phyloP scores from a whole-genome alignment of 139 green algal genomes.

The Microglena sp. region DNA sequence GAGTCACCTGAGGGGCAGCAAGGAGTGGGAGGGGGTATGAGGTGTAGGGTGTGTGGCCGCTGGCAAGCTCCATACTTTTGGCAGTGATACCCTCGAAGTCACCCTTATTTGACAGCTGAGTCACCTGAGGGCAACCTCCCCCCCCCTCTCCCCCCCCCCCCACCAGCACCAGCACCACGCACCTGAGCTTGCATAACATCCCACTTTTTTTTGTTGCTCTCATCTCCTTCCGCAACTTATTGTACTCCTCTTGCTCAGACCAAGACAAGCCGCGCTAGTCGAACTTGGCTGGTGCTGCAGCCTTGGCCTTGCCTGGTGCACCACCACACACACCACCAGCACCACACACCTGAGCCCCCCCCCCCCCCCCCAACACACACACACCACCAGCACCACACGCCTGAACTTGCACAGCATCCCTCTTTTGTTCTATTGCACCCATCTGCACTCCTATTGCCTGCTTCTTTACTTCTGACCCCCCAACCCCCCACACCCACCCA shows the following conservation, averaged over 20 bases:
- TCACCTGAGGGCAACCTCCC: too few relatives aligned
- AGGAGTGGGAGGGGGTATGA: conserved; percentile 9
- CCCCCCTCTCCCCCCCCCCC: neutral
- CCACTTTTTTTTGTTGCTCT: neutral
- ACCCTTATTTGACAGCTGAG: too few relatives aligned
- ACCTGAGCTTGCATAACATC: neutral
- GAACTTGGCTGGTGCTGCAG: neutral
- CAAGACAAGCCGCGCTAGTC: conserved; percentile 19
- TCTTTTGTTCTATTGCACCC: neutral
- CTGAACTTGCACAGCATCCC: too few relatives aligned
- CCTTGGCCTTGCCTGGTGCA: neutral
- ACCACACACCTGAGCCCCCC: neutral
- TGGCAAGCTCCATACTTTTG: neutral
- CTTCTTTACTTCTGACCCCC: too few relatives aligned
- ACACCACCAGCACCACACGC: too few relatives aligned
- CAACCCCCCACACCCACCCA: neutral
- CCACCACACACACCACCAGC: conserved; percentile 7
- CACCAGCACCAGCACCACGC: too few relatives aligned
- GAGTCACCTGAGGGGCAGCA: conserved; percentile 20
- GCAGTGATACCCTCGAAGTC: neutral
- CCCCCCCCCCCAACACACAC: neutral
- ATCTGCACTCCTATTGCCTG: neutral
- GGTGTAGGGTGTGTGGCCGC: neutral
- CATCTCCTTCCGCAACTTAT: conserved; percentile 5
- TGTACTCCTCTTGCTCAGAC: conserved; percentile 28